Percentiles rank a stretch among this genome's conserved stretches.
Evolutionary conservation across 2,329 filamentous ascomycete species (phyloP).

Genomic region (Dactylonectria macrodidyma): DNA sequence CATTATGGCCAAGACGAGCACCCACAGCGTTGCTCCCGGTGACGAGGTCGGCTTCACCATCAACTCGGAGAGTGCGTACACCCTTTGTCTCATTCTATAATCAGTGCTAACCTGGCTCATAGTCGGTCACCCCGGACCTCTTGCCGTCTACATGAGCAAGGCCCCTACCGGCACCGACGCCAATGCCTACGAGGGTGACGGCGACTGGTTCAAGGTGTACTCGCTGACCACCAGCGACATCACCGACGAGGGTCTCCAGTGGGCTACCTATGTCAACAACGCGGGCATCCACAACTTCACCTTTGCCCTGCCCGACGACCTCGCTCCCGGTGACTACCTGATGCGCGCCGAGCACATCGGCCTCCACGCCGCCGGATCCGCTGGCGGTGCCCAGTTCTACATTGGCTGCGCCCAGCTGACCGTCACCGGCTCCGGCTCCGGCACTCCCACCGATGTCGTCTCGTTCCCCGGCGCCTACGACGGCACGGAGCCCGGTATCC

Average conservation of each 20-base stretch:
- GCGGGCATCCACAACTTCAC: constrained; percentile 54
- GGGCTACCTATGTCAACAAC: constrained; percentile 51
- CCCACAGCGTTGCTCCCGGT: constrained; percentile 55
- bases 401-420: constrained; percentile 54
- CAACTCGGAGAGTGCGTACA: constrained; percentile 38
- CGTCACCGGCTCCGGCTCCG: constrained; percentile 51
- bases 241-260: constrained; percentile 49
- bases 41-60: constrained; percentile 60
- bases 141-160: constrained; percentile 56
- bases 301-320: constrained; percentile 49
- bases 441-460: constrained; percentile 47
- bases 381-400: constrained; percentile 56
- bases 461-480: constrained; percentile 53
- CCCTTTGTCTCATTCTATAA: too few species aligned
- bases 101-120: not conserved
- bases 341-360: constrained; percentile 56
- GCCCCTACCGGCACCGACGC: constrained; percentile 48
- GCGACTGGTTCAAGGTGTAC: constrained; percentile 57
- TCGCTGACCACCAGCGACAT: constrained; percentile 50
- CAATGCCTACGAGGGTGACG: constrained; percentile 52
- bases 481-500: constrained; percentile 52
- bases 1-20: constrained; percentile 55
- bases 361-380: constrained; percentile 51
- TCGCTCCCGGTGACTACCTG: constrained; percentile 52
- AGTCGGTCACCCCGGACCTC: constrained; percentile 54